Base-by-base conservation (phyloP, 495 filamentous ascomycete species). In the Aspergillus mulundensis region DNA sequence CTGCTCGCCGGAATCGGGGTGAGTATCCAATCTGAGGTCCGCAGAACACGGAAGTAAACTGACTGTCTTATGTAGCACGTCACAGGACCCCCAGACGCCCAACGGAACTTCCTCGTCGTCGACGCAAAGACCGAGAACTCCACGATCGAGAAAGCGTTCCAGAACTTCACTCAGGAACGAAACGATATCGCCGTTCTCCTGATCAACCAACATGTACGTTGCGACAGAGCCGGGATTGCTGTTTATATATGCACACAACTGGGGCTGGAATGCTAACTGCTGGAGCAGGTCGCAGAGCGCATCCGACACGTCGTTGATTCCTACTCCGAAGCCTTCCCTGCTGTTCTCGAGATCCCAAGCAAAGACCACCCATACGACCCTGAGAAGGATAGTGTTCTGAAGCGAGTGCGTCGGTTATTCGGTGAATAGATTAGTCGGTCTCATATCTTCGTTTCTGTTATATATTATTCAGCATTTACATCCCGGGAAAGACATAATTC, bases 281-380 rank as follows among this genome's bases (percentile, higher is more conserved):
- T 11, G 8, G 18, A n/a, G 34, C 50, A 96, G 93, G 79, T 97
- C 54, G 95, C 95, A 19, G 95, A 99, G 66, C 84, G 85, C 66
- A 99, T 99, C 79, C 81, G 95, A 58, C 81, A 91, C 69, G 82
- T 84, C 41, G 77, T 82, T 30, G 79, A 82, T 56, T 63, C 73
- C 18, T 82, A 73, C 62, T 67, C 77, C 50, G 79, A 81, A n/a
- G 71, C 79, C 7, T 81, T 82, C 61, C 79, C 79, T 11, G 77
- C 79, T 12, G 72, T 82, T 49, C 85, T 99, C 56, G 95, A 99
- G 75, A 97, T 97, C 54, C 95, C 95, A 25, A 95, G 91, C 77
- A 99, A 99, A 79, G 94, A 99, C 68, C 94, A 99, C 65, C 94
- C 94, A 7, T 99, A 97, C 64, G 95, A 99, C 61, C 94, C 94